These are phyloP conservation scores for Lunasporangiospora selenospora DNA, from an alignment of 192 early-diverging fungal genomes.

Conservation along the genomic window DNA sequence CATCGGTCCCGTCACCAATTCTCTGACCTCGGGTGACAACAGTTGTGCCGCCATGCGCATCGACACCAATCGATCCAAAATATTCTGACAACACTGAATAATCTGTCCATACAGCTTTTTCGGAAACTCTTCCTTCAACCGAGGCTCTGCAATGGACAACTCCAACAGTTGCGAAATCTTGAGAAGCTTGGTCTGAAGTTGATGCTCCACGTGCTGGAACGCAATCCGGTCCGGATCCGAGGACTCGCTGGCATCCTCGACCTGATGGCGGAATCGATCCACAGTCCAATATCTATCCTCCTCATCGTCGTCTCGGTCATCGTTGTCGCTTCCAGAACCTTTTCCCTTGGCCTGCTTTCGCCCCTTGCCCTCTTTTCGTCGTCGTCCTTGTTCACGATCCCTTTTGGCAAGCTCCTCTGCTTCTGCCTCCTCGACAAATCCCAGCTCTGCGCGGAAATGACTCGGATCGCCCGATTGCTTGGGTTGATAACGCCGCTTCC, in stretches of 20 bases:
- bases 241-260: background rate
- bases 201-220: constrained; percentile 43
- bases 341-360: background rate
- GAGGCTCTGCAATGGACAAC: constrained; percentile 73
- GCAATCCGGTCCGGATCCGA: constrained; percentile 25
- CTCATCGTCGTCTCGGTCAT: background rate
- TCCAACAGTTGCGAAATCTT: constrained; percentile 55
- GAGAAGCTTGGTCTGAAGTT: constrained; percentile 39
- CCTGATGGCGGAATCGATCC: constrained; percentile 7
- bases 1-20: constrained; percentile 42
- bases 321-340: background rate
- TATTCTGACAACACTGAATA: constrained; percentile 65
- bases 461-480: constrained; percentile 5
- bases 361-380: background rate
- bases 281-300: too few relatives aligned
- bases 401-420: too few relatives aligned
- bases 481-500: too few relatives aligned
- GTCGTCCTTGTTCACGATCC: too few relatives aligned
- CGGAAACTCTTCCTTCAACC: constrained; percentile 77
- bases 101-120: constrained; percentile 68
- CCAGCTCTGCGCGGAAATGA: too few relatives aligned
- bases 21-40: constrained; percentile 49
- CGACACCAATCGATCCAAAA: constrained; percentile 75
- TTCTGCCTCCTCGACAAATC: constrained; percentile 26
- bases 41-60: constrained; percentile 58